Evolutionary conservation across 2,329 filamentous ascomycete genomes (phyloP), one percentile per base, ranked within the genome.

Genomic region (Venturia aucupariae): DNA sequence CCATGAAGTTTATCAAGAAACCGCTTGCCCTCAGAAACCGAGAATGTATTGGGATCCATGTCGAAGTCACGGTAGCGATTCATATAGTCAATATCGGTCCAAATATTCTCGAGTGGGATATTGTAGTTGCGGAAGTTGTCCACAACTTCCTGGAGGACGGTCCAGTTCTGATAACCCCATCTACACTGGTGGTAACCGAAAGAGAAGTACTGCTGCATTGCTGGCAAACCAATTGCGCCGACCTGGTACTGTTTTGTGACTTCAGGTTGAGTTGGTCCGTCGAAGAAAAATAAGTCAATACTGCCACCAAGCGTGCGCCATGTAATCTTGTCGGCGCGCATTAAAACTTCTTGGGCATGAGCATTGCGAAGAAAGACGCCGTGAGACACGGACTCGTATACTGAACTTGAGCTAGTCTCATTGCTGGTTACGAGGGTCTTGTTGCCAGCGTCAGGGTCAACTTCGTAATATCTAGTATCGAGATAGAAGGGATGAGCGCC

Each of bases 101-200:
- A 80, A 59, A 80, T 75, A 42, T 75, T 80, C 68, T 84, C 81
- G 1, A 86, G 73, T 0, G 84, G 84, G 64, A 86, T 86, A 38
- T 79, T 75, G 65, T 84, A 84, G 24, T 75, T 77, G 65, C 76
- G 78, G 72, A 82, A 84, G 62, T 78, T 80, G 60, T 81, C 75
- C 39, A 84, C 77, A 13, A 84, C 79, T 67, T 82, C 82, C 67
- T 87, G 81, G 3, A 90, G 71, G 35, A 84, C 80, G 1, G 84
- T 82, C 85, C 88, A 91, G 69, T 90, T 90, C 46, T 81, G 77
- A 72, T 94, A 94, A 0, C 90, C 90, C 86, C 90, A 94, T 66
- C 89, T 82, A 69, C 90, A 93, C 72, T 95, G 90, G 68, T 95
- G 90, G 72, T 83, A 93, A 0, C 91, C 91, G 66, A 95, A 85